A percentile compares a stretch with the other conserved stretches of the same genome.
Conservation (phyloP, 768 basidiomycete species). For the Leucogyrophana mollusca region DNA sequence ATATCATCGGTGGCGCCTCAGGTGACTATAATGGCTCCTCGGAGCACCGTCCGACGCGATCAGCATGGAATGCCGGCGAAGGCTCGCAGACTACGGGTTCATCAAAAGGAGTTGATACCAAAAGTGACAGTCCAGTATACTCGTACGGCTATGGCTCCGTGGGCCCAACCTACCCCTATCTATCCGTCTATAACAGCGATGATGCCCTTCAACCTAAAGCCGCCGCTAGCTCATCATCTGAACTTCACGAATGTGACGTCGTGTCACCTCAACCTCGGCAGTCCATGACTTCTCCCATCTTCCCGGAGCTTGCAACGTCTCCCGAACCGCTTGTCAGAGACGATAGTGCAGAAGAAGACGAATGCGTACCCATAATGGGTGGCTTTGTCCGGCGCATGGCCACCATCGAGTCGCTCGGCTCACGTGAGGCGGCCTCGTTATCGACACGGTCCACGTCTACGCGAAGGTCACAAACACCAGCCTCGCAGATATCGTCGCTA, state of each 20-base stretch:
- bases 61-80: too few relatives aligned
- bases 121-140: conserved; percentile 10
- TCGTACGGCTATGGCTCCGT: conserved; percentile 28
- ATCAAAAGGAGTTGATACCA: not conserved
- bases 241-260: conserved; percentile 2
- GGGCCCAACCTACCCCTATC: conserved; percentile 26
- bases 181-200: conserved; percentile 25
- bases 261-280: conserved; percentile 12
- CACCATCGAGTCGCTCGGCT: conserved; percentile 77
- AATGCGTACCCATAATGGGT: conserved; percentile 58
- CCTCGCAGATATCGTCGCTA: conserved; percentile 24
- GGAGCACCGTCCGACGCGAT: not conserved
- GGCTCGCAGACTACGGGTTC: not conserved
- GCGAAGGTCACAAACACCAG: conserved; percentile 12
- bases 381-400: conserved; percentile 72
- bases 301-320: too few relatives aligned
- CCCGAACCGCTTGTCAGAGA: not conserved
- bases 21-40: not conserved
- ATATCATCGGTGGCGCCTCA: not conserved
- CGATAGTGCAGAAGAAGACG: conserved; percentile 21
- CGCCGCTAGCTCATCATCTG: conserved; percentile 4
- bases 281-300: conserved; percentile 4
- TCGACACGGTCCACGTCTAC: conserved; percentile 31
- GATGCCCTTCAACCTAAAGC: not conserved
- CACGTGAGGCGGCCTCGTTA: conserved; percentile 43